Conservation (phyloP, 2,329 filamentous ascomycete species). For the Paraphoma chrysanthemicola region DNA sequence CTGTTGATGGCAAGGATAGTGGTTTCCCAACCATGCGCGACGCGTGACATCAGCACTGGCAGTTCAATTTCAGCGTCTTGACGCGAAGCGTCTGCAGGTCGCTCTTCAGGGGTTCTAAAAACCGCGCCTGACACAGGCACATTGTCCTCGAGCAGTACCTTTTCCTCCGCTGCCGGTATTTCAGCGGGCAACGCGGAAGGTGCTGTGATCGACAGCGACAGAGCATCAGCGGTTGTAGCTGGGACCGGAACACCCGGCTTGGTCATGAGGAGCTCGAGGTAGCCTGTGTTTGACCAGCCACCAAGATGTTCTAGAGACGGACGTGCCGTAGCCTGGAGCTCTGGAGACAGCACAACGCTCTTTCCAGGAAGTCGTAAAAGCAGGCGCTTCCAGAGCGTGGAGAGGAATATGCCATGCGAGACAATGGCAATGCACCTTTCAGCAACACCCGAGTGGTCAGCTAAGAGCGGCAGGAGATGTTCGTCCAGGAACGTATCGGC, state of each 20-base stretch:
- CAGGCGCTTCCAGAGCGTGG: slow-evolving; percentile 70
- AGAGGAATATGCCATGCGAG: slow-evolving; percentile 83
- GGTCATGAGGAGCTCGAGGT: slow-evolving; percentile 57
- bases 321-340: slow-evolving; percentile 48
- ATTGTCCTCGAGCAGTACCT: slow-evolving; percentile 1
- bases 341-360: slow-evolving; percentile 54
- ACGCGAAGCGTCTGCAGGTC: not conserved
- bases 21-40: slow-evolving; percentile 52
- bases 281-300: slow-evolving; percentile 72
- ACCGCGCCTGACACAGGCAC: not conserved
- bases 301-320: slow-evolving; percentile 61
- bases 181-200: slow-evolving; percentile 1
- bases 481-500: slow-evolving; percentile 70
- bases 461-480: slow-evolving; percentile 66
- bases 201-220: not conserved
- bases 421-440: slow-evolving; percentile 68
- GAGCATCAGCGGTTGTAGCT: not conserved
- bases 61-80: not conserved
- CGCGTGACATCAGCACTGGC: slow-evolving; percentile 1
- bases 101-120: not conserved
- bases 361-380: slow-evolving; percentile 60
- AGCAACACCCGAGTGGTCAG: slow-evolving; percentile 28
- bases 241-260: not conserved
- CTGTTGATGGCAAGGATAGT: slow-evolving; percentile 71
- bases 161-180: not conserved